A percentile compares a stretch with the other conserved stretches of the same genome.
Evolutionary conservation across 148 eudicot genomes (phyloP).

Genomic region (Nyssa sinensis): DNA sequence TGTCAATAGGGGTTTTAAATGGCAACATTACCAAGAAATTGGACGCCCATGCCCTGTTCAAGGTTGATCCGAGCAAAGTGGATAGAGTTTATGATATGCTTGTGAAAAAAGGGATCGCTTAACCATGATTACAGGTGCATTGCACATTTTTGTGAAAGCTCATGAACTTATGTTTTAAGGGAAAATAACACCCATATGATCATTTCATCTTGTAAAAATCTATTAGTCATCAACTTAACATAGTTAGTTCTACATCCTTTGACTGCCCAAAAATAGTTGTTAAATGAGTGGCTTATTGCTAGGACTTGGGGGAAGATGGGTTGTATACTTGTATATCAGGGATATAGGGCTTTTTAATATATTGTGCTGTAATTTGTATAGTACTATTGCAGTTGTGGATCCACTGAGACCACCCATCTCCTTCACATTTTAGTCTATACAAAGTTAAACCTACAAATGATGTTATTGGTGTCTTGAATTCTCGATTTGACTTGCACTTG

Average conservation of each 20-base stretch:
- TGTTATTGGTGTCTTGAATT: too few relatives aligned
- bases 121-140: slow-evolving; percentile 16
- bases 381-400: too few relatives aligned
- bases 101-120: slow-evolving; percentile 65
- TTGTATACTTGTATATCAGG: background rate
- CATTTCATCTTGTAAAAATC: background rate
- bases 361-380: background rate
- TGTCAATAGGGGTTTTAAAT: slow-evolving; percentile 65
- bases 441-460: background rate
- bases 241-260: background rate
- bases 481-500: too few relatives aligned
- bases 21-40: slow-evolving; percentile 66
- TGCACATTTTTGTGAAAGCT: background rate
- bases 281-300: background rate
- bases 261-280: background rate
- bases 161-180: background rate
- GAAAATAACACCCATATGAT: background rate
- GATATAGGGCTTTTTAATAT: background rate
- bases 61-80: slow-evolving; percentile 77
- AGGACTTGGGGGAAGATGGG: background rate
- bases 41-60: slow-evolving; percentile 67
- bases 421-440: background rate
- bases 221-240: background rate
- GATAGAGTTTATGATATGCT: slow-evolving; percentile 91
- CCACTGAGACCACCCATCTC: background rate